Percentiles rank a stretch among this genome's conserved stretches.
Conservation (phyloP, 129 eudicot species). For the Pulicaria dysenterica region DNA sequence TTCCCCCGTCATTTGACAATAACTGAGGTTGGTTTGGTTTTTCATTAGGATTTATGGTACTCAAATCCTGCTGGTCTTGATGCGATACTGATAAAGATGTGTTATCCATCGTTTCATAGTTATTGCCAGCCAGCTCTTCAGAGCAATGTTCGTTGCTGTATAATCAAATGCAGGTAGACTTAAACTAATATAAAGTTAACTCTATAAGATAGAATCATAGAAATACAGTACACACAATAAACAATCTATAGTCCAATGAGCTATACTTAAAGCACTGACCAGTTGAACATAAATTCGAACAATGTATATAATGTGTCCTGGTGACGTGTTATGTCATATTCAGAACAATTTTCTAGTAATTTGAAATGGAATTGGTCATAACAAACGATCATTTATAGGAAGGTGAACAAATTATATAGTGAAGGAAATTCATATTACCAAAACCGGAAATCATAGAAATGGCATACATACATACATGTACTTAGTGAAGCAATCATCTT, state of each 20-base stretch:
- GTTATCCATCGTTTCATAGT: too few species aligned
- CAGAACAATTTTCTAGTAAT: too few species aligned
- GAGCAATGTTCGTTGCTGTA: slow-evolving; percentile 64
- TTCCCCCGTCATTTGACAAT: slow-evolving; percentile 45
- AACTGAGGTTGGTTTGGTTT: slow-evolving; percentile 38
- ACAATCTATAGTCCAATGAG: not conserved
- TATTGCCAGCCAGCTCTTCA: slow-evolving; percentile 13
- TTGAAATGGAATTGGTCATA: too few species aligned
- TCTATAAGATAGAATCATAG: slow-evolving; percentile 8
- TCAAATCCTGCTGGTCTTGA: slow-evolving; percentile 30
- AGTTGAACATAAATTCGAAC: not conserved
- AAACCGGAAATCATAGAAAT: slow-evolving; percentile 1
- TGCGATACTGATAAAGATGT: not conserved
- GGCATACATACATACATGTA: slow-evolving; percentile 49
- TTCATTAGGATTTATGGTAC: too few species aligned
- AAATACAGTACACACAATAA: slow-evolving; percentile 14
- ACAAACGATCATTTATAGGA: not conserved
- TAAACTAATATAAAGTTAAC: slow-evolving; percentile 18
- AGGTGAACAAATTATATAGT: slow-evolving; percentile 7
- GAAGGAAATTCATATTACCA: not conserved
- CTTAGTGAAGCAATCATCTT: slow-evolving; percentile 54
- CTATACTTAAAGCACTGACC: not conserved
- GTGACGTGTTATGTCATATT: too few species aligned
- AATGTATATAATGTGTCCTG: too few species aligned
- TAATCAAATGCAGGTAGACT: slow-evolving; percentile 20